Conservation (phyloP, 2,329 filamentous ascomycete species). For the Xylaria sp. region DNA sequence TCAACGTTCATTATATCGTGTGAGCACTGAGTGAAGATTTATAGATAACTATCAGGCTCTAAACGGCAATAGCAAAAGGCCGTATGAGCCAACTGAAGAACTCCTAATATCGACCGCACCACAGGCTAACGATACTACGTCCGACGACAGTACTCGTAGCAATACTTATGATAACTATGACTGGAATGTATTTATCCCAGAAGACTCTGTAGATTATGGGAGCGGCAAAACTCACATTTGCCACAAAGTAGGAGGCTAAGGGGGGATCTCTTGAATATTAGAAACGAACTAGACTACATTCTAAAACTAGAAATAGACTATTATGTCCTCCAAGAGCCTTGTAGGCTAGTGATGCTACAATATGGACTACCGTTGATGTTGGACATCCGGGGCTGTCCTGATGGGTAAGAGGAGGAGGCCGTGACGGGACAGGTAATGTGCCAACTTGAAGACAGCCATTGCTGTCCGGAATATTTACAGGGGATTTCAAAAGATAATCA, state of each 20-base stretch:
- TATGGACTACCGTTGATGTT: conserved; percentile 3
- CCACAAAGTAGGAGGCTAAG: too few species aligned
- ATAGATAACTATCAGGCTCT: not conserved
- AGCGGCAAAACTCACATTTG: not conserved
- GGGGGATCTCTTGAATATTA: not conserved
- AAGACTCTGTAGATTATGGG: too few species aligned
- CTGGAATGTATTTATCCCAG: not conserved
- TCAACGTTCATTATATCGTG: not conserved
- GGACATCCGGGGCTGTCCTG: not conserved
- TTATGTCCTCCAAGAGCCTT: not conserved
- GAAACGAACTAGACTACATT: not conserved
- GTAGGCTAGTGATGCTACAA: conserved; percentile 16
- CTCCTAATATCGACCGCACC: conserved; percentile 19
- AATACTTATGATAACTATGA: not conserved
- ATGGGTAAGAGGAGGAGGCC: too few species aligned
- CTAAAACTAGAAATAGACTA: not conserved
- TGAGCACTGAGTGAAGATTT: not conserved
- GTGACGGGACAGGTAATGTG: not conserved
- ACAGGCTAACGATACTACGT: not conserved
- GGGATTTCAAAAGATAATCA: not conserved
- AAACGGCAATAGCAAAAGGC: not conserved
- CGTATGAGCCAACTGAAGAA: not conserved
- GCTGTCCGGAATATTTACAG: not conserved
- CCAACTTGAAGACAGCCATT: not conserved
- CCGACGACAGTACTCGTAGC: not conserved